Base-by-base conservation (phyloP, 441 rosid genomes). In the Corymbia citriodora region DNA sequence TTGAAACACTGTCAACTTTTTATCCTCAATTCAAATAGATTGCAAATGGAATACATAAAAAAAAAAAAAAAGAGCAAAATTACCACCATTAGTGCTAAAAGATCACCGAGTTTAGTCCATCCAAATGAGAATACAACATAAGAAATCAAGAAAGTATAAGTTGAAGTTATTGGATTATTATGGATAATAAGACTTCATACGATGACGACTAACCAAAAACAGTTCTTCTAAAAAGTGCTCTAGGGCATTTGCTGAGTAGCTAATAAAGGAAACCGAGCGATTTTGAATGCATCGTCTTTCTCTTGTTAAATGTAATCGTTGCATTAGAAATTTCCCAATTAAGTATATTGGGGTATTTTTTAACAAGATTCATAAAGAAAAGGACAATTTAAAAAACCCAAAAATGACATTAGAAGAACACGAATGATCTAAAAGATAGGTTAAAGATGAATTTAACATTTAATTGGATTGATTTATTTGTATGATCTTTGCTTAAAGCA, bases 311-410 rank as follows among this genome's bases (percentile, higher is more conserved):
- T 33, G 81, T 33, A 33, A 9, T 33, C 3, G 1, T 2, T 5
- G 8, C 7, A 33, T 0, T 33, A 0, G 0, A 36, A 72, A 33
- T 18, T 70, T 70, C 29, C 27, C 10, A 36, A 36, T 31, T n/a
- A 65, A 65, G 40, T n/a, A 68, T 19, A 3, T 36, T 2, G 1
- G 3, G 8, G 49, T 49, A 19, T 72, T 36, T 10, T 0, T 36
- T 19, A 3, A 72, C 27, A 36, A 19, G 83, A 21, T 74, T 9
- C 16, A 40, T 2, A 40, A 74, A 40, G 50, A 74, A 74, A 7
- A 21, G 10, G 52, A 74, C 52, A 21, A 74, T 21, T 9, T 74
- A 40, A 40, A 74, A 6, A 29, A 74, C n/a, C n/a, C 8, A 40
- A 74, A 18, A 72, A 14, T 19, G 27, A 72, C 10, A 36, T 36